These are phyloP conservation scores for Aeschynomene evenia DNA, from an alignment of 306 rosid genomes.

Conservation along the genomic window DNA sequence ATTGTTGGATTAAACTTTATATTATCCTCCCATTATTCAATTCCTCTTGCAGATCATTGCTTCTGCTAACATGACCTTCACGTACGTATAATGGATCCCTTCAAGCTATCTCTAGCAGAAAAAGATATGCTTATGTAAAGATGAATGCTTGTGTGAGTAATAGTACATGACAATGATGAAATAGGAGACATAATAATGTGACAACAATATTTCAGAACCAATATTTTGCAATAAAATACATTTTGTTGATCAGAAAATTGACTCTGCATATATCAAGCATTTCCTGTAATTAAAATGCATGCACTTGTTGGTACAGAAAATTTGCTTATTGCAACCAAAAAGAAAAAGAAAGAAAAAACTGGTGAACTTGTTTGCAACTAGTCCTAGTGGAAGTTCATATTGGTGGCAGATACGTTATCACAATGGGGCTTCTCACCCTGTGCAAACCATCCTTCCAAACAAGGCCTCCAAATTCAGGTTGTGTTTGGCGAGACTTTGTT, in stretches of 20 bases:
- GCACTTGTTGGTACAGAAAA: constrained; percentile 32
- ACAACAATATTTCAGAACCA: constrained; percentile 1
- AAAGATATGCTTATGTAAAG: not conserved
- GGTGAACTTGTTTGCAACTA: constrained; percentile 21
- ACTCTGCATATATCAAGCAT: constrained; percentile 20
- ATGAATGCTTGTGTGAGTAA: not conserved
- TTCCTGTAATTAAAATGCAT: constrained; percentile 30
- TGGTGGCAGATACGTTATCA: constrained; percentile 55
- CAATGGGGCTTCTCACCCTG: constrained; percentile 82
- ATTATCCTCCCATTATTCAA: not conserved
- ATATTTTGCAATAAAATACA: constrained; percentile 20
- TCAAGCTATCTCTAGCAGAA: not conserved
- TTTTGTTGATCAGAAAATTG: constrained; percentile 5
- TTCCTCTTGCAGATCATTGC: not conserved
- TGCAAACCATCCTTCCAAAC: constrained; percentile 91
- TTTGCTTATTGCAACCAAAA: constrained; percentile 33
- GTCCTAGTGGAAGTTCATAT: constrained; percentile 32
- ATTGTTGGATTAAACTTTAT: not conserved
- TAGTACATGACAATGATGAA: not conserved
- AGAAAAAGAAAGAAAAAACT: not conserved
- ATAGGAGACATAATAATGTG: not conserved
- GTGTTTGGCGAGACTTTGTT: constrained; percentile 40
- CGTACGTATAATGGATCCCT: not conserved
- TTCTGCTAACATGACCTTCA: not conserved
- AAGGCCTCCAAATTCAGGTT: constrained; percentile 85